A percentile compares a stretch with the other conserved stretches of the same genome.
Conservation (phyloP, 768 basidiomycete species). For the Mrakia gelida region DNA sequence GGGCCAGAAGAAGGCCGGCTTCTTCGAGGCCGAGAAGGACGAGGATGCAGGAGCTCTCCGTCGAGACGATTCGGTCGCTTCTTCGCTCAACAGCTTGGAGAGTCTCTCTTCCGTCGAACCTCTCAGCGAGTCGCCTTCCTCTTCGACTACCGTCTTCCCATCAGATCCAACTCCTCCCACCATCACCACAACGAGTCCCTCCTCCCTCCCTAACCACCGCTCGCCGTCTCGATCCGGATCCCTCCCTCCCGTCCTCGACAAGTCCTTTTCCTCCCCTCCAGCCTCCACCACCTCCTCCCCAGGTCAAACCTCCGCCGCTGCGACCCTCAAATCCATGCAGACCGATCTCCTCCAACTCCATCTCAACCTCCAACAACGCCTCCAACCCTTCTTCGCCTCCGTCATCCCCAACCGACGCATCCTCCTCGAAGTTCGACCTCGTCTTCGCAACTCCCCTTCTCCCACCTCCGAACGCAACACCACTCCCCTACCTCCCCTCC, state of each 20-base stretch:
- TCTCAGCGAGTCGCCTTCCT: neutral
- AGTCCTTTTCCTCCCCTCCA: conserved; percentile 4
- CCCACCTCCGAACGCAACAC: neutral
- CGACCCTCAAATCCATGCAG: conserved; percentile 15
- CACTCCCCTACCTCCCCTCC: neutral
- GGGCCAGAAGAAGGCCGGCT: neutral
- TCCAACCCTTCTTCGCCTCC: conserved; percentile 40
- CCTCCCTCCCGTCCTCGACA: conserved; percentile 17
- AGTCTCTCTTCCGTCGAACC: neutral
- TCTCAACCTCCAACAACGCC: conserved; percentile 37
- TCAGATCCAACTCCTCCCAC: neutral
- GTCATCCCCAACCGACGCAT: conserved; percentile 38
- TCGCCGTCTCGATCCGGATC: conserved; percentile 3
- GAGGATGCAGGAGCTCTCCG: neutral
- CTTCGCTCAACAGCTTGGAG: neutral
- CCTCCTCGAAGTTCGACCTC: conserved; percentile 36
- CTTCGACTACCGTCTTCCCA: neutral
- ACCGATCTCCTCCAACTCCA: conserved; percentile 34
- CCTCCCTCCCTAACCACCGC: conserved; percentile 16
- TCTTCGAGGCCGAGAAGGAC: too few relatives aligned
- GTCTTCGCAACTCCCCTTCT: neutral
- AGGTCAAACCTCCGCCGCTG: neutral
- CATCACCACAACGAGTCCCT: neutral
- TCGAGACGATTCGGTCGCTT: neutral
- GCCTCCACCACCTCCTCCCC: neutral